These are phyloP conservation scores for Thalassiosira exigua DNA, from an alignment of 352 stramenopile species.

Conservation along the genomic window DNA sequence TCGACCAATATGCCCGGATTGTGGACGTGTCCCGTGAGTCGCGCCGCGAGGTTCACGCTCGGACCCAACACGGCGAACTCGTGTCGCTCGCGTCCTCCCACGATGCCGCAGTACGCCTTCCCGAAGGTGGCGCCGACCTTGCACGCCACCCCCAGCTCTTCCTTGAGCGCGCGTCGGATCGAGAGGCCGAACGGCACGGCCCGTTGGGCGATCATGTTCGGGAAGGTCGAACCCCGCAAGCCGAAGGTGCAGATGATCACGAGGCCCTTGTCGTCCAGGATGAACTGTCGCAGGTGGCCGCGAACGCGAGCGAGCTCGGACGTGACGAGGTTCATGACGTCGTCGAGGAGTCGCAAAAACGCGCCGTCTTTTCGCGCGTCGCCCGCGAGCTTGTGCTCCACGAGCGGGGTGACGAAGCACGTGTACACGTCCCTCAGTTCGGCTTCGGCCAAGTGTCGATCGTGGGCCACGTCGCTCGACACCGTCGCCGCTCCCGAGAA, in stretches of 20 bases:
- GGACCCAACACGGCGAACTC: slow-evolving; percentile 80
- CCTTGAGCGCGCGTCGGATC: slow-evolving; percentile 63
- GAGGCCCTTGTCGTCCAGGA: slow-evolving; percentile 84
- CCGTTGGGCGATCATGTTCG: slow-evolving; percentile 70
- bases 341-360: slow-evolving; percentile 64
- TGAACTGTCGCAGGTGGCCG: slow-evolving; percentile 81
- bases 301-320: slow-evolving; percentile 51
- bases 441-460: slow-evolving; percentile 58
- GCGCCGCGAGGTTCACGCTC: slow-evolving; percentile 73
- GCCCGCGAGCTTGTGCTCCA: slow-evolving; percentile 59
- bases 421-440: slow-evolving; percentile 73
- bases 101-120: slow-evolving; percentile 76
- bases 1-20: slow-evolving; percentile 68
- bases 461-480: slow-evolving; percentile 24
- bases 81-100: slow-evolving; percentile 66
- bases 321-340: slow-evolving; percentile 71
- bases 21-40: no score
- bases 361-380: slow-evolving; percentile 48
- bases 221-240: slow-evolving; percentile 75
- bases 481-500: no score
- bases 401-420: slow-evolving; percentile 65
- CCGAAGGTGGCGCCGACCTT: slow-evolving; percentile 71
- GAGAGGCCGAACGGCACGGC: slow-evolving; percentile 68
- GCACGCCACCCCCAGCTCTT: slow-evolving; percentile 69
- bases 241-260: slow-evolving; percentile 84